These are phyloP conservation scores for Dryadomyces sulphureus DNA, from an alignment of 2,329 filamentous ascomycete species.

Conservation along the genomic window DNA sequence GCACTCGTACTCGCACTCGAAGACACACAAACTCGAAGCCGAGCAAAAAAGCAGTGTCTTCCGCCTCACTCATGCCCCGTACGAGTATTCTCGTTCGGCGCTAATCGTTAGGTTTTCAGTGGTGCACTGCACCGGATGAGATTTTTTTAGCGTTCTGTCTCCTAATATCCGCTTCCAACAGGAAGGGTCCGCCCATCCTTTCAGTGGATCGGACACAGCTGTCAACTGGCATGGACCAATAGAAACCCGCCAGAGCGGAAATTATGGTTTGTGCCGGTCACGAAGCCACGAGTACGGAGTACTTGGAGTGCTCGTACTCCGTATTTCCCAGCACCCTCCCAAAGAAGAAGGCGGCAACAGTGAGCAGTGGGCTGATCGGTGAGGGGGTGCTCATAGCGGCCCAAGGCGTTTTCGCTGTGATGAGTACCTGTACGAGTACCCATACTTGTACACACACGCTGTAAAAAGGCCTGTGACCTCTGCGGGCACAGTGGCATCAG, in stretches of 20 bases:
- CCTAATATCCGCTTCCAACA: not conserved
- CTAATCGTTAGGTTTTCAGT: slow-evolving; percentile 4
- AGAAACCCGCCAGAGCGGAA: not conserved
- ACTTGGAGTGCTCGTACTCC: too few relatives aligned
- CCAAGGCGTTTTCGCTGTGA: too few relatives aligned
- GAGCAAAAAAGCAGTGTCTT: too few relatives aligned
- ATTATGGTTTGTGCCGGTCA: slow-evolving; percentile 1
- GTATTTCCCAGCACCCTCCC: not conserved
- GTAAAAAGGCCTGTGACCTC: not conserved
- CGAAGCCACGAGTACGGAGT: too few relatives aligned
- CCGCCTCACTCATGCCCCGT: too few relatives aligned
- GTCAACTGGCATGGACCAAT: not conserved
- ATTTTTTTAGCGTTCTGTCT: not conserved
- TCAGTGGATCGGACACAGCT: slow-evolving; percentile 1
- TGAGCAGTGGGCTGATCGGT: slow-evolving; percentile 5
- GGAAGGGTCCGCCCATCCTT: not conserved
- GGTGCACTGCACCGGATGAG: slow-evolving; percentile 3
- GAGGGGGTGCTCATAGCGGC: not conserved
- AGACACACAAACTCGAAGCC: too few relatives aligned
- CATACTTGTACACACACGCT: too few relatives aligned
- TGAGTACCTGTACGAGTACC: too few relatives aligned
- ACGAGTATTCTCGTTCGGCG: not conserved
- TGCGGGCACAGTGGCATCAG: not conserved
- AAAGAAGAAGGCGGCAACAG: slow-evolving; percentile 1
- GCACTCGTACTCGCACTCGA: too few relatives aligned